phyloP scores from a whole-genome alignment of 805 yeast species.

The Metschnikowia noctiluminum region DNA sequence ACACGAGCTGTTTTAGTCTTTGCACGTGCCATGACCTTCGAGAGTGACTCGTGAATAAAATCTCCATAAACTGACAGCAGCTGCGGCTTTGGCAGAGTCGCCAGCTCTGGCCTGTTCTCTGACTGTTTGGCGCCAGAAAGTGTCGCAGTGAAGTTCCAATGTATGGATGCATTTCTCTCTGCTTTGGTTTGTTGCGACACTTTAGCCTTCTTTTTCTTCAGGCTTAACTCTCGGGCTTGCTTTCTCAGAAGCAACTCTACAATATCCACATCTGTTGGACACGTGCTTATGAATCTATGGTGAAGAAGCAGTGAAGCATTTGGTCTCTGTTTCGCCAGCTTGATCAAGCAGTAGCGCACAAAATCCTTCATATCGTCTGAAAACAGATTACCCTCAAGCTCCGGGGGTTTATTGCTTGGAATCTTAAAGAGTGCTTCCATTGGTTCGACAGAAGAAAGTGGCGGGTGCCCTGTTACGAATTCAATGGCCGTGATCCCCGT shows the following conservation, averaged over 20 bases:
- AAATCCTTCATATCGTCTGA: conserved; percentile 61
- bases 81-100: conserved; percentile 5
- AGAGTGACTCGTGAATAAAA: conserved; percentile 10
- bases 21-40: conserved; percentile 50
- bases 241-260: conserved; percentile 9
- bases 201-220: conserved; percentile 20
- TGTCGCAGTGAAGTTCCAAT: conserved; percentile 15
- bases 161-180: conserved; percentile 19
- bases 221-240: conserved; percentile 16
- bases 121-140: conserved; percentile 2
- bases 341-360: conserved; percentile 60
- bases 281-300: conserved; percentile 46
- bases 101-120: neutral
- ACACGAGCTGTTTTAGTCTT: conserved; percentile 44
- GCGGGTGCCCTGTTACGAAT: conserved; percentile 78
- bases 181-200: conserved; percentile 2
- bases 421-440: conserved; percentile 71
- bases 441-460: conserved; percentile 69
- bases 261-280: conserved; percentile 13
- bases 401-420: conserved; percentile 64
- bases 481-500: conserved; percentile 91
- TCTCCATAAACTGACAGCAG: conserved; percentile 12
- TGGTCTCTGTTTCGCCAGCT: conserved; percentile 65
- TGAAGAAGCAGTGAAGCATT: conserved; percentile 53
- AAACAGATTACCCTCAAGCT: conserved; percentile 39